Evolutionary conservation across 2,329 filamentous ascomycete genomes (phyloP).

Genomic region (Tolypocladium inflatum): DNA sequence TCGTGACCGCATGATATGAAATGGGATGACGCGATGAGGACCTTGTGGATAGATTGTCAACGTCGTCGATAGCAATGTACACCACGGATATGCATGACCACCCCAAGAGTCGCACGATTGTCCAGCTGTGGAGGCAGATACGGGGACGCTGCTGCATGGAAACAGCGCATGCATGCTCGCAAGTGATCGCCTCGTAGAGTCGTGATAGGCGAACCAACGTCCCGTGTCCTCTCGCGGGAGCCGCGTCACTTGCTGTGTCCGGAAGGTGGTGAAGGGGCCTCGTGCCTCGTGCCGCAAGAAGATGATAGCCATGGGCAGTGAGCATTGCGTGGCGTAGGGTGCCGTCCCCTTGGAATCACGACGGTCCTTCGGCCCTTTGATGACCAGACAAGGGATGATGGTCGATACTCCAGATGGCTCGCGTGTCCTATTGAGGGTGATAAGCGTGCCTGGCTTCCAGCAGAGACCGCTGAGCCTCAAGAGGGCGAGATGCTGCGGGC

Average conservation of each 20-base stretch:
- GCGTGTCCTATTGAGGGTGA: neutral
- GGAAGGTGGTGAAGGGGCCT: neutral
- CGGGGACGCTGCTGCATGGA: neutral
- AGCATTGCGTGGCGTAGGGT: neutral
- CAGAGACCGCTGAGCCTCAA: neutral
- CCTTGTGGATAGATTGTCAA: neutral
- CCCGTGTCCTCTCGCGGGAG: neutral
- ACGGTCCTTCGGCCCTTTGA: neutral
- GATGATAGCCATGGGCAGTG: neutral
- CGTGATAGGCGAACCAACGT: neutral
- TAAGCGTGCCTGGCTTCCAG: neutral
- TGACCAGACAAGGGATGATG: neutral
- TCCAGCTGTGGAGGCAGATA: neutral
- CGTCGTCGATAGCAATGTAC: neutral
- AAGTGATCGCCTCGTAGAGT: neutral
- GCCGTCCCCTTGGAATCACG: neutral
- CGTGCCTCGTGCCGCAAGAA: neutral
- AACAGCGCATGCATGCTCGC: neutral
- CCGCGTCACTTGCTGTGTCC: neutral
- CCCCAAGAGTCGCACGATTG: neutral
- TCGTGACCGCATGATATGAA: neutral
- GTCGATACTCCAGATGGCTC: neutral
- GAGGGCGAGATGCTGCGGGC: neutral
- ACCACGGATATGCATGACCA: neutral
- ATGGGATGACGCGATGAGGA: neutral